Percentiles rank a stretch among this genome's conserved stretches.
phyloP scores from a whole-genome alignment of 306 rosid species.

The Begonia masoniana region DNA sequence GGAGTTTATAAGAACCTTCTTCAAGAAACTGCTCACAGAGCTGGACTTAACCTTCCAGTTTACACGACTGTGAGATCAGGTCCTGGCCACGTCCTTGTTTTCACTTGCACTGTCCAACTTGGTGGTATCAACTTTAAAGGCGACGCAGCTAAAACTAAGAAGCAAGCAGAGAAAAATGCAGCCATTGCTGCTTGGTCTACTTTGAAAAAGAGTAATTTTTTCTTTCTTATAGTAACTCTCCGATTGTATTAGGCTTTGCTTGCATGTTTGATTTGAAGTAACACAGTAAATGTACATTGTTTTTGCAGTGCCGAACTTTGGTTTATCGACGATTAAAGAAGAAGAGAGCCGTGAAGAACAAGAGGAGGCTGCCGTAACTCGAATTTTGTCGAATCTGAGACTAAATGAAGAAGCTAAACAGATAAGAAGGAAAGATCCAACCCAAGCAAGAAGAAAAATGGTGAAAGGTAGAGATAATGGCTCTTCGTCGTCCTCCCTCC shows the following conservation, averaged over 20 bases:
- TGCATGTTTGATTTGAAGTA: neutral
- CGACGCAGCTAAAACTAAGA: constrained; percentile 86
- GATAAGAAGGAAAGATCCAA: constrained; percentile 12
- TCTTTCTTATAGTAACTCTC: neutral
- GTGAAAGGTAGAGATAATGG: constrained; percentile 3
- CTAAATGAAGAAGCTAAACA: constrained; percentile 17
- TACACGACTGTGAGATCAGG: constrained; percentile 85
- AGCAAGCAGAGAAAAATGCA: constrained; percentile 95
- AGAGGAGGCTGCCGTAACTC: constrained; percentile 17
- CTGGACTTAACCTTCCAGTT: constrained; percentile 80
- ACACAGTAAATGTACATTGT: neutral
- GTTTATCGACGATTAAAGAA: constrained; percentile 11
- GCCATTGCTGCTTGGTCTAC: constrained; percentile 98
- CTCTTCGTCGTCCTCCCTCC: constrained; percentile 7
- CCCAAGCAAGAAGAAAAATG: constrained; percentile 15
- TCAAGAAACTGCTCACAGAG: constrained; percentile 95
- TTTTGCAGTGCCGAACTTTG: constrained; percentile 14
- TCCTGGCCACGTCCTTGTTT: constrained; percentile 78
- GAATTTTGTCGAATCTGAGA: constrained; percentile 17
- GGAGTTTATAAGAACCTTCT: constrained; percentile 92
- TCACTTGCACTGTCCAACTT: constrained; percentile 74
- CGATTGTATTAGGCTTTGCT: neutral
- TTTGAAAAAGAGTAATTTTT: constrained; percentile 66
- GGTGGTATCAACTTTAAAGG: constrained; percentile 84
- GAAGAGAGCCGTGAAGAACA: constrained; percentile 2